Conservation (phyloP, 192 early-diverging fungal species). For the Coemansia sp. region DNA sequence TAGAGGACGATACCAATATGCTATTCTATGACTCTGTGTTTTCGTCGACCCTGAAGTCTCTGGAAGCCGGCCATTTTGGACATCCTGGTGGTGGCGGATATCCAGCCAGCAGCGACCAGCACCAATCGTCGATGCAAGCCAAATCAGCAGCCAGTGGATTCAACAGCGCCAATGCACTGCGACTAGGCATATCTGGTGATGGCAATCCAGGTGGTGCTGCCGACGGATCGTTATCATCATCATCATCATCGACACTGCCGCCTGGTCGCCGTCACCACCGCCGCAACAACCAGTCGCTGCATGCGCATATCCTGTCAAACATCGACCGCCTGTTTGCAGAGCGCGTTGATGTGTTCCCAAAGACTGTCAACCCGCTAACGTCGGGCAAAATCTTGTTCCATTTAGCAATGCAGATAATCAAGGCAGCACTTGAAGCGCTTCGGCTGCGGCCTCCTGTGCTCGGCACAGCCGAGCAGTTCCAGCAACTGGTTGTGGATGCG, state of each 20-base stretch:
- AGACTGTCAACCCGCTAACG: slow-evolving; percentile 18
- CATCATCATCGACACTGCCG: neutral
- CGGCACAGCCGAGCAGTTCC: slow-evolving; percentile 11
- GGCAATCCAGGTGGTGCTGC: neutral
- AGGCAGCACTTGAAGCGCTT: slow-evolving; percentile 35
- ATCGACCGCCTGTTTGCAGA: slow-evolving; percentile 57
- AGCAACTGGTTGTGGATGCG: slow-evolving; percentile 38
- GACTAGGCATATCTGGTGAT: neutral
- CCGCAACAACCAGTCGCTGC: slow-evolving; percentile 8
- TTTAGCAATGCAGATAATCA: slow-evolving; percentile 47
- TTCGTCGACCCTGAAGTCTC: slow-evolving; percentile 30
- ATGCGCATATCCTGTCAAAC: slow-evolving; percentile 48
- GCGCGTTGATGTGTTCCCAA: slow-evolving; percentile 49
- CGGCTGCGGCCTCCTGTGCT: slow-evolving; percentile 23
- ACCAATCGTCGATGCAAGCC: neutral
- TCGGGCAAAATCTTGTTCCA: slow-evolving; percentile 44
- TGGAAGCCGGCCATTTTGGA: slow-evolving; percentile 7
- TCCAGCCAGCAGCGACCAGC: neutral
- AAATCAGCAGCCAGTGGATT: slow-evolving; percentile 7
- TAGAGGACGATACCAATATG: slow-evolving; percentile 47
- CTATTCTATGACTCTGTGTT: slow-evolving; percentile 50
- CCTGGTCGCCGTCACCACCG: neutral
- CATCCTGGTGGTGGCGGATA: neutral
- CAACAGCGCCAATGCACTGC: slow-evolving; percentile 9
- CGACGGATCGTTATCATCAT: neutral